Evolutionary conservation across 768 basidiomycete species (phyloP).

Genomic region (Polyporus arcularius): DNA sequence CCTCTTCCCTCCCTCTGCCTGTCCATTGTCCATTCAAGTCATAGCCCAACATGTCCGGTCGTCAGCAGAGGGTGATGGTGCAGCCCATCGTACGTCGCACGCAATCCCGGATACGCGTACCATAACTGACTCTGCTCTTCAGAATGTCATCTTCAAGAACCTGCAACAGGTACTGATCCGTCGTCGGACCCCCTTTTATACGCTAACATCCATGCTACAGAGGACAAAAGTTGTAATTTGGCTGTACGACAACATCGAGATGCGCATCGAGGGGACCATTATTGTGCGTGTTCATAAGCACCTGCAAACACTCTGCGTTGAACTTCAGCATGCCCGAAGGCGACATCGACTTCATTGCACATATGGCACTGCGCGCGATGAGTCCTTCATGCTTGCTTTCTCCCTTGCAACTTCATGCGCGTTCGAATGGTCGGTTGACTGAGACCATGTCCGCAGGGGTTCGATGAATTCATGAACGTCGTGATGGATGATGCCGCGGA

Average conservation of each 20-base stretch:
- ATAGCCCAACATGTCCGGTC: constrained; percentile 73
- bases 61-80: constrained; percentile 97
- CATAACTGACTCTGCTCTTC: neutral
- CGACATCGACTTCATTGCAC: constrained; percentile 27
- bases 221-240: constrained; percentile 86
- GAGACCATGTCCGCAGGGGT: constrained; percentile 60
- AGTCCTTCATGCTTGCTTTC: constrained; percentile 10
- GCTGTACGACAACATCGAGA: constrained; percentile 96
- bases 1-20: constrained; percentile 1
- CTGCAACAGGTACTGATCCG: constrained; percentile 67
- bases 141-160: constrained; percentile 99
- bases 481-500: constrained; percentile 93
- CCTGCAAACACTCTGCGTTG: constrained; percentile 35
- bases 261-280: constrained; percentile 95
- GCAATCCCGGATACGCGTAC: neutral
- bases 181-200: no score
- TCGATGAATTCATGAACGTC: constrained; percentile 99
- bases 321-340: constrained; percentile 42
- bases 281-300: constrained; percentile 65
- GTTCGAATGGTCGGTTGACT: neutral
- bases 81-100: constrained; percentile 88
- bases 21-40: neutral
- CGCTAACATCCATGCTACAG: constrained; percentile 39
- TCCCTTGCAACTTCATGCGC: constrained; percentile 3
- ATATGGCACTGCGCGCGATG: constrained; percentile 11